phyloP scores from a whole-genome alignment of 2,329 filamentous ascomycete genomes.

The Hypoxylon sp. region DNA sequence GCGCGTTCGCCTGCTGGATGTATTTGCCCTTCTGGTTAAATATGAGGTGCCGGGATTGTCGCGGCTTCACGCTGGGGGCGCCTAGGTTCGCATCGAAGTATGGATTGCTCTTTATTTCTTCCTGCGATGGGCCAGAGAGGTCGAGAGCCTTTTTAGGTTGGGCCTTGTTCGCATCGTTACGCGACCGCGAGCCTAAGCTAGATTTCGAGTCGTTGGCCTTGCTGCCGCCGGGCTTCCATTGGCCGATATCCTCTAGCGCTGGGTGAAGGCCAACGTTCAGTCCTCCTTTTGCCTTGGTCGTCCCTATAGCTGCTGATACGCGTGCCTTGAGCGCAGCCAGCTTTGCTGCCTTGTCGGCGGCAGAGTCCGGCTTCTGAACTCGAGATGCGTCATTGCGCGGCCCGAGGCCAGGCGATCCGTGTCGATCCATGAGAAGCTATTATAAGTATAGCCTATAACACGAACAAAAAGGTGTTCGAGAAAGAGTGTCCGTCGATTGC shows the following conservation, averaged over 20 bases:
- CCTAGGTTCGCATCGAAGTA: conserved; percentile 82
- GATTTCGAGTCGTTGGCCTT: conserved; percentile 59
- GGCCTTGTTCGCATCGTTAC: conserved; percentile 37
- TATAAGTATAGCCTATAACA: conserved; percentile 6
- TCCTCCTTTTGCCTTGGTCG: conserved; percentile 63
- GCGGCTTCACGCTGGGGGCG: conserved; percentile 72
- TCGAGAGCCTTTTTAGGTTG: conserved; percentile 54
- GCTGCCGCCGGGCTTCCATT: conserved; percentile 55
- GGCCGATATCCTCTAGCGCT: conserved; percentile 66
- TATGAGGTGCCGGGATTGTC: conserved; percentile 81
- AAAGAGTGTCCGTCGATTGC: neutral
- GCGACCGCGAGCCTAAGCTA: conserved; percentile 39
- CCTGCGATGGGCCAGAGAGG: conserved; percentile 50
- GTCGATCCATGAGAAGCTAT: conserved; percentile 64
- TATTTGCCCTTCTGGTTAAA: conserved; percentile 99
- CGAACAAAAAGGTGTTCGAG: neutral
- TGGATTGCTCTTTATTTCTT: conserved; percentile 71
- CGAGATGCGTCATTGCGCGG: conserved; percentile 70
- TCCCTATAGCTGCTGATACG: conserved; percentile 80
- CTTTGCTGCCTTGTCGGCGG: conserved; percentile 75
- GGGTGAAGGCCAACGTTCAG: conserved; percentile 77
- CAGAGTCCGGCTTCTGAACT: conserved; percentile 69
- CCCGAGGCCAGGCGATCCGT: conserved; percentile 66
- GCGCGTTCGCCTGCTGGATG: conserved; percentile 90
- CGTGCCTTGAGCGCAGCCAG: conserved; percentile 85